These are phyloP conservation scores for Dendrobium officinale DNA, from an alignment of 106 monocot genomes.

Conservation along the genomic window DNA sequence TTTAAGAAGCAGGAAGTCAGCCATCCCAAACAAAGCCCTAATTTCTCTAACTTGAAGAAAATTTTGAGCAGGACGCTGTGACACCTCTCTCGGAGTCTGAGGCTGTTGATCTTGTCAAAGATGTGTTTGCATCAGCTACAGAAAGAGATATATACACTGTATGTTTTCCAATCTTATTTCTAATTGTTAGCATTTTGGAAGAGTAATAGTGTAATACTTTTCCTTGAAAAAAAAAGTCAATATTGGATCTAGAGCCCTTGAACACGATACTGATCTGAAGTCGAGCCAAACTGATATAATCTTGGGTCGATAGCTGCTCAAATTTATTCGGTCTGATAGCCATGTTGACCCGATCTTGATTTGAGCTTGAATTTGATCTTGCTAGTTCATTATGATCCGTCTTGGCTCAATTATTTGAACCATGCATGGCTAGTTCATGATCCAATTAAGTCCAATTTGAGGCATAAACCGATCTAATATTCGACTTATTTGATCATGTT, in stretches of 20 bases:
- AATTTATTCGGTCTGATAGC: no score
- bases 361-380: no score
- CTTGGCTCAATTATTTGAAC: no score
- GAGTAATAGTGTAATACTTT: not conserved
- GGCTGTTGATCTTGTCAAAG: conserved; percentile 92
- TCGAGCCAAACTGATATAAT: not conserved
- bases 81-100: conserved; percentile 81
- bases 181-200: not conserved
- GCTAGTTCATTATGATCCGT: no score
- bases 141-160: conserved; percentile 98
- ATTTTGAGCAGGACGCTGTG: conserved; percentile 72
- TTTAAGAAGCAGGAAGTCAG: no score
- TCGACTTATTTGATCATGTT: not conserved
- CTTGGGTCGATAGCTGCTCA: not conserved
- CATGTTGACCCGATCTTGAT: no score
- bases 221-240: not conserved
- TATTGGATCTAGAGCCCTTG: not conserved
- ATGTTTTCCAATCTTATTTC: conserved; percentile 11
- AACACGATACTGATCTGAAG: not conserved
- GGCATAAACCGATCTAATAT: no score
- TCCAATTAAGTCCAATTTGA: not conserved
- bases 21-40: not conserved
- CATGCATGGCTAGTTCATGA: no score
- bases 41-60: not conserved
- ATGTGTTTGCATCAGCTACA: conserved; percentile 96